These are phyloP conservation scores for Nicotiana sylvestris DNA, from an alignment of 257 asterid species.

Conservation along the genomic window DNA sequence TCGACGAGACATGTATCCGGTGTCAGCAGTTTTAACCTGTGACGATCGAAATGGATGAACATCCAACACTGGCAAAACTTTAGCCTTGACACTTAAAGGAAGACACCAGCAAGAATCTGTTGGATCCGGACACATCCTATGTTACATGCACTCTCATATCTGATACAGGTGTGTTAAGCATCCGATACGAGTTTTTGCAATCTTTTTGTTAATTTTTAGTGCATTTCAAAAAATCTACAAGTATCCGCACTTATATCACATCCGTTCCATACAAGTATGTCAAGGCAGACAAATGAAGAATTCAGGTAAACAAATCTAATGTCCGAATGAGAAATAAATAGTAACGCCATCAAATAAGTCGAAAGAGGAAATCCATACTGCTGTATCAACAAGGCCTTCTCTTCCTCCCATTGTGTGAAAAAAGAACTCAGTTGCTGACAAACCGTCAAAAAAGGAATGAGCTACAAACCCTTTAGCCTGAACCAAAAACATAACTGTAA, in stretches of 20 bases:
- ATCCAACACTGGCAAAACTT: not conserved
- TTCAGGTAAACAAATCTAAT: not conserved
- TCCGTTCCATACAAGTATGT: not conserved
- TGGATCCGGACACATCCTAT: not conserved
- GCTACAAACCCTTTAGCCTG: slow-evolving; percentile 98
- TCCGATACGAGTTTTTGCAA: not conserved
- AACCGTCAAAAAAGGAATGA: slow-evolving; percentile 88
- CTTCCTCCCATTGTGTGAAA: slow-evolving; percentile 99
- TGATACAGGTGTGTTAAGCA: not conserved
- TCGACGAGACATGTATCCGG: slow-evolving; percentile 98
- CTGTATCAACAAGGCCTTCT: slow-evolving; percentile 99
- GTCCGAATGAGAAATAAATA: not conserved
- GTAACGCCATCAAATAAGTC: not conserved
- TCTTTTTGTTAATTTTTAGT: not conserved
- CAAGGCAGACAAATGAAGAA: not conserved
- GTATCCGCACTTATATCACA: not conserved
- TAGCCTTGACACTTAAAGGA: slow-evolving; percentile 5
- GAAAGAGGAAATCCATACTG: slow-evolving; percentile 50
- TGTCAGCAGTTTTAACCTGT: slow-evolving; percentile 98
- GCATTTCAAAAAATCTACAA: not conserved
- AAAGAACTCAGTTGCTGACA: slow-evolving; percentile 88
- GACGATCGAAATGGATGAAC: slow-evolving; percentile 13
- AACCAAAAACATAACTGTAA: slow-evolving; percentile 9
- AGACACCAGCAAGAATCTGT: not conserved
- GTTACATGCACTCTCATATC: slow-evolving; percentile 7